Percentiles rank a stretch among this genome's conserved stretches.
phyloP scores from a whole-genome alignment of 2,329 filamentous ascomycete species.

The Fusarium floridanum region DNA sequence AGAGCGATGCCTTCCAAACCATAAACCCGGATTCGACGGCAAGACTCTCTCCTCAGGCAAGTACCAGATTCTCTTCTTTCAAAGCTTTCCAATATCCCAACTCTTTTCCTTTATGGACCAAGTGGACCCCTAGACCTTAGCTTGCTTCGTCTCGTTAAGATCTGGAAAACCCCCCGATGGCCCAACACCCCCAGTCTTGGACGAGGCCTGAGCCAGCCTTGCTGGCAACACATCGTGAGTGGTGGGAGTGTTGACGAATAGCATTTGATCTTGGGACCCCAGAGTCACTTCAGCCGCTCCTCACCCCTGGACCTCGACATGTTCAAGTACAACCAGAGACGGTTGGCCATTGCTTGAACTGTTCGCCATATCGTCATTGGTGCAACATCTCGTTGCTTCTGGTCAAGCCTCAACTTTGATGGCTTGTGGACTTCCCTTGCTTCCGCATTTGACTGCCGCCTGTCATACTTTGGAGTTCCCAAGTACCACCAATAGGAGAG shows the following conservation, averaged over 20 bases:
- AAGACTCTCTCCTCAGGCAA: slow-evolving; percentile 2
- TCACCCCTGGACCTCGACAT: not conserved
- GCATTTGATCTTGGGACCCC: not conserved
- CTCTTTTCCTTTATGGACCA: not conserved
- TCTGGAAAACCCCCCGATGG: not conserved
- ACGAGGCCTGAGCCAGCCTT: not conserved
- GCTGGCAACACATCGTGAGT: not conserved
- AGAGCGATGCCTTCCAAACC: slow-evolving; percentile 1
- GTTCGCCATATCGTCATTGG: not conserved
- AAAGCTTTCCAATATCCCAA: not conserved
- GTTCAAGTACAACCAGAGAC: not conserved
- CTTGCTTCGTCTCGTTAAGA: not conserved
- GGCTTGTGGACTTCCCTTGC: not conserved
- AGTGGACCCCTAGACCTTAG: slow-evolving; percentile 3
- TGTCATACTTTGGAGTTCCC: not conserved
- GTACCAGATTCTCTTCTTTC: slow-evolving; percentile 5
- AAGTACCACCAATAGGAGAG: not conserved
- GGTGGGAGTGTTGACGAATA: not conserved
- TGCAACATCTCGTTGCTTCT: not conserved
- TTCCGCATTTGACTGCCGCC: not conserved
- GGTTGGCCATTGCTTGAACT: not conserved
- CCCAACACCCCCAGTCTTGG: not conserved
- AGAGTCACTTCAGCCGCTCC: not conserved
- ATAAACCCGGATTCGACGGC: not conserved
- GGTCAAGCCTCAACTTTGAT: not conserved